These are phyloP conservation scores for Tuber calosporum DNA, from an alignment of 495 filamentous ascomycete genomes.

Conservation along the genomic window DNA sequence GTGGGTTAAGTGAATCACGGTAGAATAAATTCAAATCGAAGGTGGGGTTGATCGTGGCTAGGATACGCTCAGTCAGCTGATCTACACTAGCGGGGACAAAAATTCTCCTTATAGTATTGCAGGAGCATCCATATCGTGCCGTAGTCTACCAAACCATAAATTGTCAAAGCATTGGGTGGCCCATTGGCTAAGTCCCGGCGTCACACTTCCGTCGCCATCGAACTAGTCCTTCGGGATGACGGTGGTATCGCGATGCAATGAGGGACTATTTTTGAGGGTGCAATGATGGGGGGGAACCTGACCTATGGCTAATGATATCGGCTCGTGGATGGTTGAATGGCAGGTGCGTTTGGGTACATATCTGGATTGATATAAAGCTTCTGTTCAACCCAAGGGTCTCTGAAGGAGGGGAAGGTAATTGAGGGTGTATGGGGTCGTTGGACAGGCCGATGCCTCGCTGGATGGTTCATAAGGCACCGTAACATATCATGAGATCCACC, in stretches of 20 bases:
- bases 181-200: neutral
- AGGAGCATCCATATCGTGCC: neutral
- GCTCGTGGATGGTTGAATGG: neutral
- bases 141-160: neutral
- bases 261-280: neutral
- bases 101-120: neutral
- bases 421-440: neutral
- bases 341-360: neutral
- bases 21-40: neutral
- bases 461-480: neutral
- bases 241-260: neutral
- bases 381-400: no score
- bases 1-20: neutral
- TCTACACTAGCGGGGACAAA: neutral
- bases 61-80: neutral
- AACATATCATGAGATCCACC: no score
- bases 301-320: neutral
- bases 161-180: neutral
- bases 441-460: neutral
- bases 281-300: neutral
- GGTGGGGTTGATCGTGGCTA: neutral
- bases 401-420: neutral
- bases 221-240: neutral
- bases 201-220: neutral
- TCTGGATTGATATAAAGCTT: neutral